A percentile compares a stretch with the other conserved stretches of the same genome.
phyloP scores from a whole-genome alignment of 441 rosid species.

The Erysimum cheiri region DNA sequence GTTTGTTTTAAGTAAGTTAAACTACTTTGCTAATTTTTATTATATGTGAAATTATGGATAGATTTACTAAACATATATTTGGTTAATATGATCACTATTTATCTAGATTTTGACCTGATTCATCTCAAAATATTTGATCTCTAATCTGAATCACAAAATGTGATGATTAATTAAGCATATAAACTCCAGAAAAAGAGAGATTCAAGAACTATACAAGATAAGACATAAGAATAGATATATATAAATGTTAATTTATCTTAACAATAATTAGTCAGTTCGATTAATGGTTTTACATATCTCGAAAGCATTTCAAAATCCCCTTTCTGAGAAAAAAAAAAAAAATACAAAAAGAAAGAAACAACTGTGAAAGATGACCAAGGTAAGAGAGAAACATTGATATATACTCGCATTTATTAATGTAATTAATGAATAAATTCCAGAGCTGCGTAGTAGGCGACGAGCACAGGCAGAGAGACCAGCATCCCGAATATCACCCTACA shows the following conservation, averaged over 20 bases:
- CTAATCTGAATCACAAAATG: neutral
- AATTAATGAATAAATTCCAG: conserved; percentile 59
- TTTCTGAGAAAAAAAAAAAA: neutral
- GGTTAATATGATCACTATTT: neutral
- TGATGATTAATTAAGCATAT: too few species aligned
- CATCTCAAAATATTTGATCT: neutral
- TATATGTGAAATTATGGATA: neutral
- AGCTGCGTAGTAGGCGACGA: conserved; percentile 74
- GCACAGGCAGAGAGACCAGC: conserved; percentile 72
- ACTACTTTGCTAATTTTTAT: neutral
- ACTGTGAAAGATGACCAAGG: conserved; percentile 6
- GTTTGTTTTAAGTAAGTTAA: neutral
- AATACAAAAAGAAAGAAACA: neutral
- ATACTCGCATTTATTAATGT: neutral
- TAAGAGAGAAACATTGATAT: neutral
- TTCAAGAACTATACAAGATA: neutral
- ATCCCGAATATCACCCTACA: conserved; percentile 90
- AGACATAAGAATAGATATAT: neutral
- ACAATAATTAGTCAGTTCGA: neutral
- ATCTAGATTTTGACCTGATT: neutral
- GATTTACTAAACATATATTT: neutral
- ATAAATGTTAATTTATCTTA: neutral
- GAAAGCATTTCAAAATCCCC: conserved; percentile 19
- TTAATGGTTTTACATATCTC: conserved; percentile 28
- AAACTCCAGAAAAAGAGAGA: neutral